Evolutionary conservation across 768 basidiomycete species (phyloP).

Genomic region (Chalciporus pseudorubinellus): DNA sequence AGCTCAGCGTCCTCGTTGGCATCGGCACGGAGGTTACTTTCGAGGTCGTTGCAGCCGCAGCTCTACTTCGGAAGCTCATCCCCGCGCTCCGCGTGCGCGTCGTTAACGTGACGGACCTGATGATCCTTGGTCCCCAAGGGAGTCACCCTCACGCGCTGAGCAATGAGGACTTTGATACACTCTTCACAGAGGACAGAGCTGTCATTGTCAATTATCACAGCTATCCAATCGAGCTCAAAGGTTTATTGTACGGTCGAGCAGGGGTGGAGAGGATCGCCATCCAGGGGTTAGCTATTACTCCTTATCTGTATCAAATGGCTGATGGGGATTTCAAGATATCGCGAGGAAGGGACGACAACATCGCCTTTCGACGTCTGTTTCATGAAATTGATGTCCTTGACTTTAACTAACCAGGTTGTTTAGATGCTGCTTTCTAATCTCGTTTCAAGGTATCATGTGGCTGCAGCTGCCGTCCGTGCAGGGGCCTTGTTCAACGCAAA

Average conservation of each 20-base stretch:
- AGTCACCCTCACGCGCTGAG: conserved; percentile 74
- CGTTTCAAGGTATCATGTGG: conserved; percentile 67
- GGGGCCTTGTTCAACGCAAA: conserved; percentile 50
- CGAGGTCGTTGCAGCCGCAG: conserved; percentile 85
- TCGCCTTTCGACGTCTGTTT: conserved; percentile 70
- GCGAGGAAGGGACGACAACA: conserved; percentile 77
- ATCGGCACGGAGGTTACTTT: conserved; percentile 87
- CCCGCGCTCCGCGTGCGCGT: conserved; percentile 79
- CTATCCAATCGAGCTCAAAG: conserved; percentile 70
- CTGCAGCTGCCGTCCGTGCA: conserved; percentile 56
- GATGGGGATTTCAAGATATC: conserved; percentile 39
- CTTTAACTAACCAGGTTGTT: background rate
- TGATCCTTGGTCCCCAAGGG: conserved; percentile 72
- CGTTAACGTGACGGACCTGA: conserved; percentile 86
- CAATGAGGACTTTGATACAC: conserved; percentile 56
- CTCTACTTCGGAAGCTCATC: conserved; percentile 66
- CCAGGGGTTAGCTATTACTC: conserved; percentile 39
- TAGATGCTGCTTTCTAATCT: conserved; percentile 76
- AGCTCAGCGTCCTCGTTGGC: conserved; percentile 69
- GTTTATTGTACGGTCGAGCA: conserved; percentile 58
- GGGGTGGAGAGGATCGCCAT: conserved; percentile 50
- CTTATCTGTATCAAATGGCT: background rate
- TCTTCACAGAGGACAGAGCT: conserved; percentile 70
- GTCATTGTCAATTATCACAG: conserved; percentile 86
- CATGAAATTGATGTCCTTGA: background rate